phyloP scores from a whole-genome alignment of 345 rosid species.

The Eucalyptus sideroxylon region DNA sequence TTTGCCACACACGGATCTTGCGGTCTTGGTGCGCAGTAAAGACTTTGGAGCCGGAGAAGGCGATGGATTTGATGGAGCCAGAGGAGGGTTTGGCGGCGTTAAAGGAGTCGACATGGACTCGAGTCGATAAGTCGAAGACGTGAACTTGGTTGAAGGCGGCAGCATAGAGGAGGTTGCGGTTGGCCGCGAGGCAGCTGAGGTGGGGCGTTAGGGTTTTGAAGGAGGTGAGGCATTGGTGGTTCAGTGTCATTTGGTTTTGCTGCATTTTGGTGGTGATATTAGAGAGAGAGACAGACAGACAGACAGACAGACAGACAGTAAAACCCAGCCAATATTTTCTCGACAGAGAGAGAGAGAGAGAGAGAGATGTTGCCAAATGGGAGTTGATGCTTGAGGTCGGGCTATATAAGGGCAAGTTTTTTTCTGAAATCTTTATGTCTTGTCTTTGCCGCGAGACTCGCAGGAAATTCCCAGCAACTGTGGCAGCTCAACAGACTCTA shows the following conservation, averaged over 20 bases:
- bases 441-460: not conserved
- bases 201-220: constrained; percentile 4
- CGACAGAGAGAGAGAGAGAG: not conserved
- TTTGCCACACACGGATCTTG: constrained; percentile 28
- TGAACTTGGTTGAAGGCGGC: constrained; percentile 15
- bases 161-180: constrained; percentile 21
- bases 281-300: not conserved
- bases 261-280: not conserved
- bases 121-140: constrained; percentile 18
- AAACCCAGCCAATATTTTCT: no score
- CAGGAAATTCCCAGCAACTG: not conserved
- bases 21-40: constrained; percentile 49
- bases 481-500: not conserved
- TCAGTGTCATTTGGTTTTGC: not conserved
- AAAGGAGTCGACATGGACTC: constrained; percentile 6
- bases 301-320: not conserved
- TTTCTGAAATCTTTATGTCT: not conserved
- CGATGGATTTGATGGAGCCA: constrained; percentile 30
- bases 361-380: not conserved
- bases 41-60: constrained; percentile 9
- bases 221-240: not conserved
- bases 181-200: constrained; percentile 29
- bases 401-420: not conserved
- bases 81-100: constrained; percentile 1
- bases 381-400: not conserved